Conservation (phyloP, 768 basidiomycete species). For the Candolleomyces aberdarensis region DNA sequence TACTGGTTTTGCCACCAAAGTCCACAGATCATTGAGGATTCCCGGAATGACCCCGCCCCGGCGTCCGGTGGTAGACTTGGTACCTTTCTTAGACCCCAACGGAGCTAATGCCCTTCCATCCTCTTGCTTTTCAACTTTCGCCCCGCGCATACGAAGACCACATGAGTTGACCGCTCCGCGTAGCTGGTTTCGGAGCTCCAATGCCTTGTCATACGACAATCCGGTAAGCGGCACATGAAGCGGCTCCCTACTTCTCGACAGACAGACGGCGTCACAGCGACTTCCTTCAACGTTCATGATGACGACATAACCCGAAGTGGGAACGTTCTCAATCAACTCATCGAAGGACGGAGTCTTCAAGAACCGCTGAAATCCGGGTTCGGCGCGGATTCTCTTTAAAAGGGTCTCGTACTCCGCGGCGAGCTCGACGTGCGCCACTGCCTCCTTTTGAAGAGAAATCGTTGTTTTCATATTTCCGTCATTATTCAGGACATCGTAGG, state of each 20-base stretch:
- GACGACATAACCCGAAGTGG: not conserved
- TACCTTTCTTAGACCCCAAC: too few species aligned
- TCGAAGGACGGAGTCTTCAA: constrained; percentile 7
- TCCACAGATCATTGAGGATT: not conserved
- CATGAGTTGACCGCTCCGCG: too few species aligned
- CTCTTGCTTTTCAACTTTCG: too few species aligned
- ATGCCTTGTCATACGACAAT: not conserved
- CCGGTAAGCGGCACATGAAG: not conserved
- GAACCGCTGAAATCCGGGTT: constrained; percentile 13
- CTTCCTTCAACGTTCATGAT: constrained; percentile 3
- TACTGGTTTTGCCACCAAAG: not conserved
- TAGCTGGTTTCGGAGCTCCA: not conserved
- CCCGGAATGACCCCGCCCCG: not conserved
- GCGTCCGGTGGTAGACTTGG: not conserved
- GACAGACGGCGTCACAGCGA: constrained; percentile 13
- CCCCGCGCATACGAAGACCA: too few species aligned
- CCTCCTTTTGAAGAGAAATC: too few species aligned
- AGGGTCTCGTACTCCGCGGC: too few species aligned
- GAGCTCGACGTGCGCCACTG: too few species aligned
- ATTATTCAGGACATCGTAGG: too few species aligned
- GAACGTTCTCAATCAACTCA: not conserved
- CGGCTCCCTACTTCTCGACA: constrained; percentile 3
- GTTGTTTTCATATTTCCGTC: too few species aligned
- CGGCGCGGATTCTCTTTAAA: not conserved
- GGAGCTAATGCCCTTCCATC: too few species aligned